Evolutionary conservation across 805 yeast genomes (phyloP), one percentile per base, ranked within the genome.

Genomic region (Hyphopichia homilentoma): DNA sequence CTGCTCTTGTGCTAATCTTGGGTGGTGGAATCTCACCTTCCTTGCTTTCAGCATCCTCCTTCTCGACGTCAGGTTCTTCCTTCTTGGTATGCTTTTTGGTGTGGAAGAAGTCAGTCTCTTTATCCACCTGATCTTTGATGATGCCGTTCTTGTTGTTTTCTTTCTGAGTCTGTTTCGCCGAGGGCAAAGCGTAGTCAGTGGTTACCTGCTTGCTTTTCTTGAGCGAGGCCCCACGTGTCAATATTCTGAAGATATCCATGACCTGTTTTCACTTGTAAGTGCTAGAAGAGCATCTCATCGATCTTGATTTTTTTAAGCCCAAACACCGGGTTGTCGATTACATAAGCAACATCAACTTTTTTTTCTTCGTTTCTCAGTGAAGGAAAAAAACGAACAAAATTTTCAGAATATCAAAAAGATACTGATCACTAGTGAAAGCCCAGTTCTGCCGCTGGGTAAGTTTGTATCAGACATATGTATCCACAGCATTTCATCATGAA

Each of bases 241-340:
- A 70, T 3, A 93, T 79, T 48, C 85, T 70, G 57, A 90, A 93
- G 39, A 90, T 82, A 64, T 90, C 98, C 96, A 88, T 88, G 18
- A 21, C 44, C 29, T 8, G 22, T 20, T n/a, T n/a, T n/a, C n/a
- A n/a, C n/a, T n/a, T n/a, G n/a, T n/a, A n/a, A n/a, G n/a, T n/a
- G n/a, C 17, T 37, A 22, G 29, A 30, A 22, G 27, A n/a, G n/a
- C n/a, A n/a, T n/a, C n/a, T n/a, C n/a, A n/a, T n/a, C n/a, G n/a
- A n/a, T n/a, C n/a, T n/a, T n/a, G n/a, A n/a, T n/a, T n/a, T n/a
- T n/a, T n/a, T n/a, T n/a, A n/a, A n/a, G n/a, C n/a, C n/a, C n/a
- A n/a, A n/a, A n/a, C n/a, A n/a, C n/a, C n/a, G n/a, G n/a, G n/a
- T n/a, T n/a, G n/a, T n/a, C n/a, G n/a, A n/a, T n/a, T n/a, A n/a